phyloP scores from a whole-genome alignment of 202 grass and related monocot genomes.

The Saccharum hybrid region DNA sequence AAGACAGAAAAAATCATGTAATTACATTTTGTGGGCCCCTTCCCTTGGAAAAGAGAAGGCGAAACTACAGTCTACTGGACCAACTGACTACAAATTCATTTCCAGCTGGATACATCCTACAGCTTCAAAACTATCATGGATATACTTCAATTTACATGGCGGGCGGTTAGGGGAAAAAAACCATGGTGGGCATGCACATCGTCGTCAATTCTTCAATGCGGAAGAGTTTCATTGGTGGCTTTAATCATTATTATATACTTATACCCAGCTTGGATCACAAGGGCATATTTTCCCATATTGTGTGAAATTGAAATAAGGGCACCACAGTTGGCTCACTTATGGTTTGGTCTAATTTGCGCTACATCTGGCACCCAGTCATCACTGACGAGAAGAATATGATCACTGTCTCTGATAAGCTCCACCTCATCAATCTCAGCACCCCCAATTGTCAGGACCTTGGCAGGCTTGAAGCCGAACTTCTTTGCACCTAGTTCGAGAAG shows the following conservation, averaged over 20 bases:
- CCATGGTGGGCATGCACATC: background rate
- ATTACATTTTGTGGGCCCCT: background rate
- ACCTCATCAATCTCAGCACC: slow-evolving; percentile 83
- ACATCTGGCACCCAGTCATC: slow-evolving; percentile 48
- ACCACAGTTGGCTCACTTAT: background rate
- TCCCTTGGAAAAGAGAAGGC: background rate
- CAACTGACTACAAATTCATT: slow-evolving; percentile 32
- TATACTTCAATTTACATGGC: slow-evolving; percentile 2
- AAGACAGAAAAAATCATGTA: background rate
- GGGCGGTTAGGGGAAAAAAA: too few relatives aligned
- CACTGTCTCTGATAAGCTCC: slow-evolving; percentile 84
- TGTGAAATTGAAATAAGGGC: background rate
- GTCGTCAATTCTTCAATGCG: slow-evolving; percentile 2
- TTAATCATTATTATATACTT: background rate
- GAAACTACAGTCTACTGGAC: background rate
- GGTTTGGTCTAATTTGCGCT: slow-evolving; percentile 4
- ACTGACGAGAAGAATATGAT: slow-evolving; percentile 67
- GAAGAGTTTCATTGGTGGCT: slow-evolving; percentile 23
- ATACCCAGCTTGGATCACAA: background rate
- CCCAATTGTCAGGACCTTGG: slow-evolving; percentile 65
- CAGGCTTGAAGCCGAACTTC: slow-evolving; percentile 58
- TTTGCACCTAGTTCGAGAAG: slow-evolving; percentile 71
- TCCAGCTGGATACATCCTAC: background rate
- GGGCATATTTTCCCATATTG: background rate
- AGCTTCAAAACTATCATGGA: slow-evolving; percentile 7